phyloP scores from a whole-genome alignment of 495 filamentous ascomycete genomes.

The Sporormia fimetaria region DNA sequence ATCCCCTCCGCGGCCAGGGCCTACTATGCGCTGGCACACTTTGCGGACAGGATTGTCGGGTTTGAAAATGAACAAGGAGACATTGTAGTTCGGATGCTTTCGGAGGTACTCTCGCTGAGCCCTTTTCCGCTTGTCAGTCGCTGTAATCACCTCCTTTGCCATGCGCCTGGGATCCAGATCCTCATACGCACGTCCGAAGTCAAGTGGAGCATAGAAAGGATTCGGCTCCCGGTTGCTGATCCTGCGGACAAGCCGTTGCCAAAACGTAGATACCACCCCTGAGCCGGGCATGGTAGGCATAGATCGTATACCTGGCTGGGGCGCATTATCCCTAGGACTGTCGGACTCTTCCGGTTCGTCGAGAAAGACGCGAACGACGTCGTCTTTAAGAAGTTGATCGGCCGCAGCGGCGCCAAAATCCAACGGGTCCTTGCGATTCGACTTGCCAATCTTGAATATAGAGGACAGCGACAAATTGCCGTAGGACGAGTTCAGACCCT shows the following conservation, averaged over 20 bases:
- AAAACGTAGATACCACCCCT: conserved; percentile 40
- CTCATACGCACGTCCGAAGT: conserved; percentile 60
- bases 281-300: conserved; percentile 31
- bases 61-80: conserved; percentile 75
- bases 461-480: conserved; percentile 75
- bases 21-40: conserved; percentile 81
- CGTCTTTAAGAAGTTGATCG: conserved; percentile 93
- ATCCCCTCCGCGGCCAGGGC: conserved; percentile 75
- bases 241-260: conserved; percentile 42
- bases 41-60: conserved; percentile 65
- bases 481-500: conserved; percentile 41
- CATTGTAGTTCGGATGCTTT: conserved; percentile 85
- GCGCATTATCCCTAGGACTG: conserved; percentile 12
- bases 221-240: conserved; percentile 68
- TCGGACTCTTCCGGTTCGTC: conserved; percentile 48
- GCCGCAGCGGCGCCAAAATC: conserved; percentile 80
- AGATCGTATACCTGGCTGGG: conserved; percentile 16
- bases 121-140: conserved; percentile 66
- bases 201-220: conserved; percentile 80
- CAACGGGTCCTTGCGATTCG: conserved; percentile 63
- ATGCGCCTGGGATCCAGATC: conserved; percentile 73
- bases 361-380: conserved; percentile 86
- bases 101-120: conserved; percentile 84
- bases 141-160: conserved; percentile 79
- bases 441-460: conserved; percentile 70